A percentile compares a stretch with the other conserved stretches of the same genome.
Evolutionary conservation across 441 rosid species (phyloP).

Genomic region (Dalechampia spathulata): DNA sequence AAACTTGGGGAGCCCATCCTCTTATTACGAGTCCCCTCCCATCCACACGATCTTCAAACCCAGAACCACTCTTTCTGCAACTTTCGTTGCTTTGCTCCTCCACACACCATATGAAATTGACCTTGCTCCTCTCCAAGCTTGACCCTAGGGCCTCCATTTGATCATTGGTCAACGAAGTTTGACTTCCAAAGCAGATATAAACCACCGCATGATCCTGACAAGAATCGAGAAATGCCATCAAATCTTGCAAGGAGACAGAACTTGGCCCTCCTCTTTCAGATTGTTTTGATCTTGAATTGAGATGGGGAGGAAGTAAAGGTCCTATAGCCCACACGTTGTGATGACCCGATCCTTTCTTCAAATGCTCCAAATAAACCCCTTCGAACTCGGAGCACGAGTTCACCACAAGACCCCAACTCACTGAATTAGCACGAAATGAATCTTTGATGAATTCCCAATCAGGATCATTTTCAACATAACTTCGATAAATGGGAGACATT

Average conservation of each 20-base stretch:
- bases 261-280: conserved; percentile 29
- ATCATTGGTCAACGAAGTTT: conserved; percentile 22
- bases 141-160: conserved; percentile 34
- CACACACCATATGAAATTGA: conserved; percentile 44
- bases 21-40: conserved; percentile 32
- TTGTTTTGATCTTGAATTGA: neutral
- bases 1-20: conserved; percentile 59
- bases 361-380: conserved; percentile 25
- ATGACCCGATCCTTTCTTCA: conserved; percentile 27
- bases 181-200: conserved; percentile 54
- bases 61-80: conserved; percentile 16
- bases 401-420: conserved; percentile 40
- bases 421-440: conserved; percentile 13
- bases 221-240: conserved; percentile 38
- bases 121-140: conserved; percentile 37
- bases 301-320: conserved; percentile 22
- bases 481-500: conserved; percentile 34
- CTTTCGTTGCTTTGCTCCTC: conserved; percentile 16
- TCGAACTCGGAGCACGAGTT: conserved; percentile 37
- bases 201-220: conserved; percentile 35
- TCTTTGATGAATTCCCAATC: conserved; percentile 26
- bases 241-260: neutral
- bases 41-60: conserved; percentile 32
- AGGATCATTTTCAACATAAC: conserved; percentile 23
- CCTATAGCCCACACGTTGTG: conserved; percentile 42